phyloP scores from a whole-genome alignment of 306 rosid species.

The Ziziphus jujuba region DNA sequence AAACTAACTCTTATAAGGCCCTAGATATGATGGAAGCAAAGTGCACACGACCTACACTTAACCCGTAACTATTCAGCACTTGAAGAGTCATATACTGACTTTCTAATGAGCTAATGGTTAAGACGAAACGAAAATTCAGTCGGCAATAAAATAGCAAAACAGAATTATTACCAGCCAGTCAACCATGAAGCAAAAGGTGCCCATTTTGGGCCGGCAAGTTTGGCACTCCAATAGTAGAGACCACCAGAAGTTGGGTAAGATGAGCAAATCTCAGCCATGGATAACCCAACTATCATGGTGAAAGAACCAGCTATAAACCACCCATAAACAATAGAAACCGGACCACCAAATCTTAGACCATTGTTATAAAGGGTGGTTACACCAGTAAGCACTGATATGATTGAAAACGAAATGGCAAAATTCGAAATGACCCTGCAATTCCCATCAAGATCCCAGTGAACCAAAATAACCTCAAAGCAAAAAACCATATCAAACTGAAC shows the following conservation, averaged over 20 bases:
- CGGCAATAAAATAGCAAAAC: background rate
- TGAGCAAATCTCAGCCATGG: conserved; percentile 98
- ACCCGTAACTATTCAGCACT: background rate
- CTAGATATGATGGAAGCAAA: too few relatives aligned
- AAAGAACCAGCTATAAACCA: conserved; percentile 74
- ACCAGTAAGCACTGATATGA: conserved; percentile 90
- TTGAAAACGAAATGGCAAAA: conserved; percentile 91
- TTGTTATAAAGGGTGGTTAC: conserved; percentile 83
- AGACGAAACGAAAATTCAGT: background rate
- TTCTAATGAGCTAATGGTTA: background rate
- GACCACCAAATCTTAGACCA: conserved; percentile 85
- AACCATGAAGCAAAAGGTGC: conserved; percentile 98
- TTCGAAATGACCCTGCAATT: conserved; percentile 74
- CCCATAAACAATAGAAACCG: conserved; percentile 80
- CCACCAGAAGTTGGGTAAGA: conserved; percentile 97
- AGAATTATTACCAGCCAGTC: conserved; percentile 77
- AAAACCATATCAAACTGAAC: background rate
- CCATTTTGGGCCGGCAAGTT: conserved; percentile 92
- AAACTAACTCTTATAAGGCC: too few relatives aligned
- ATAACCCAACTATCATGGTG: conserved; percentile 82
- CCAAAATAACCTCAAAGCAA: background rate
- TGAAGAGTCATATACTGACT: background rate
- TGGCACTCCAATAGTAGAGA: conserved; percentile 96
- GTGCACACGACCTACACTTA: too few relatives aligned
- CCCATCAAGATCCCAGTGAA: conserved; percentile 12